Evolutionary conservation across 257 asterid species (phyloP).

Genomic region (Solanum chiquidenum): DNA sequence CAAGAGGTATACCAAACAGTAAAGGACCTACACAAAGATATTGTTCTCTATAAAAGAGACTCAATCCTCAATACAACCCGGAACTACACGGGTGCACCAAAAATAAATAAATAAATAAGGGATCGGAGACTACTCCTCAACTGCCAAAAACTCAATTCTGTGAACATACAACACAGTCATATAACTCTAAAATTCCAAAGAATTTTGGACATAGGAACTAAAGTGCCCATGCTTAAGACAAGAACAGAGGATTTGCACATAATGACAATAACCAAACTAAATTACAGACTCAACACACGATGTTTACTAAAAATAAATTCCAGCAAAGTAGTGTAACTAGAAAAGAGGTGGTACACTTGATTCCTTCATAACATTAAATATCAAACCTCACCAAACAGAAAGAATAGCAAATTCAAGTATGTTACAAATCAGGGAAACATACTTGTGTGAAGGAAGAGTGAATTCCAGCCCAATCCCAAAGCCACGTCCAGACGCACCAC

Average conservation of each 20-base stretch:
- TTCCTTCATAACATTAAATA: neutral
- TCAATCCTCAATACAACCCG: neutral
- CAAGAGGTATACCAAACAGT: neutral
- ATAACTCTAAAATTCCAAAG: neutral
- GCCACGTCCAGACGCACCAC: conserved; percentile 68
- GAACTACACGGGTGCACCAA: neutral
- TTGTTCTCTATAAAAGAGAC: neutral
- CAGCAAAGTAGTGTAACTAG: neutral
- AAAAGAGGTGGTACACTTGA: neutral
- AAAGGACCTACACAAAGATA: neutral
- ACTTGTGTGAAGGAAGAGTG: conserved; percentile 98
- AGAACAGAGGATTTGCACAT: neutral
- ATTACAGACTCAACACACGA: neutral
- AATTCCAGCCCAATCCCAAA: conserved; percentile 93
- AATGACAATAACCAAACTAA: neutral
- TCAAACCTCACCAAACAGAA: neutral
- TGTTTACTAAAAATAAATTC: neutral
- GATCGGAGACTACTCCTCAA: neutral
- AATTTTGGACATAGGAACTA: neutral
- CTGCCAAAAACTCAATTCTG: neutral
- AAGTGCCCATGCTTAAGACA: neutral
- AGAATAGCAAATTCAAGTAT: neutral
- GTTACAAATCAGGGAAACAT: conserved; percentile 15
- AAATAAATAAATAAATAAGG: neutral
- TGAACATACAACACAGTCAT: neutral